Base-by-base conservation (phyloP, 805 yeast species). In the Yamadazyma tumulicola region DNA sequence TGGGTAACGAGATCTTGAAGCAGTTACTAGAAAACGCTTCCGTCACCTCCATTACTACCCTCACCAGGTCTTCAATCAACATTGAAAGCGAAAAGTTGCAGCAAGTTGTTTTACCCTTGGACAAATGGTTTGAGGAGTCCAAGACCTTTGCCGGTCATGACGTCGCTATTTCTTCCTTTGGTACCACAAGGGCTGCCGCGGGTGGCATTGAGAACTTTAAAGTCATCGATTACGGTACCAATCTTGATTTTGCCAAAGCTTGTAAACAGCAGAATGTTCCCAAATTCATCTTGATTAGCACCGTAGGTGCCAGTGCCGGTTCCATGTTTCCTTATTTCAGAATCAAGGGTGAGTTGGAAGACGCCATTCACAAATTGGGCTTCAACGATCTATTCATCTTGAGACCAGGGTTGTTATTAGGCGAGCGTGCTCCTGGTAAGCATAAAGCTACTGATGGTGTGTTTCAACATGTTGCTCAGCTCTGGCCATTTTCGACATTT, bases 311-410 rank as follows among this genome's bases (percentile, higher is more conserved):
- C 0, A 65, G 63, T 38, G 48, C 72, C 0, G 45, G 51, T 22
- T 83, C 95, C 0, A 47, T 46, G n/a, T 65, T 85, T 26, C 71
- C 80, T 4, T 88, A 87, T 49, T 34, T 75, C 28, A 69, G 69
- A 46, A 69, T 82, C 57, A 88, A 88, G 54, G 96, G 95, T 19
- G 74, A 79, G 33, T 64, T 84, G 31, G 96, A 88, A 53, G 72
- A 78, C 29, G 86, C 77, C 30, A 62, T 88, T 7, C 58, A 67
- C 28, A 77, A 64, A 0, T 64, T 87, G 38, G 72, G 67, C 18
- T 88, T 86, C 56, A 80, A 79, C n/a, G 67, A 77, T 35, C 78
- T 88, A 1, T 73, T 86, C 33, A 81, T 88, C 41, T 56, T 88
- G 37, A 72, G 85, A 49, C 96, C 96, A 0, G 96, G 96, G 10